Base-by-base conservation (phyloP, 352 stramenopile genomes). In the Pythium aphanidermatum region DNA sequence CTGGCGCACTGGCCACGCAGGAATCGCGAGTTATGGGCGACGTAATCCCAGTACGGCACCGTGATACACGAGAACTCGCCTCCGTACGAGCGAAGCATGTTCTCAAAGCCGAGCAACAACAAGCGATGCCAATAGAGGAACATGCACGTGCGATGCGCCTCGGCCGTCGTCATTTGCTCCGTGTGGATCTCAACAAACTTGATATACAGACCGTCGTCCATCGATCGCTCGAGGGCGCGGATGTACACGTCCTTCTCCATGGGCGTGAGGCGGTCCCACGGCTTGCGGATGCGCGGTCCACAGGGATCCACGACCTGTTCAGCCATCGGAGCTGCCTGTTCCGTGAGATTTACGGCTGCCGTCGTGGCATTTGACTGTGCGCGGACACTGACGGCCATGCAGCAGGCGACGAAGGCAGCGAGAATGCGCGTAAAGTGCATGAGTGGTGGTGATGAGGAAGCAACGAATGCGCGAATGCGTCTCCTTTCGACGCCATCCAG, bases 111-210 rank as follows among this genome's bases (percentile, higher is more conserved):
- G 13, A 92, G 60, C 11, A 95, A 54, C 46, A 95, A 52, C 27
- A 73, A 34, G 20, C 83, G 83, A 51, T 95, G 83, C 83, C 83
- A 95, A 48, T 89, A 93, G 46, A 93, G 29, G 41, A 95, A 95
- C 75, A 93, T 91, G 51, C 81, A 92, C 54, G 79, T 93, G 35
- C 75, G 70, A 52, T 95, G 83, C 14, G 83, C 83, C 59, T 95
- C 81, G 0, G 53, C 45, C 0, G 76, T 82, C 35, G 75, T 89
- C 77, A 92, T 88, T 46, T 79, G 66, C 63, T 95, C 75, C 36
- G 75, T 87, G 58, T 95, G 83, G 54, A 93, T 83, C 61, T 91
- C 75, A 16, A 92, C 70, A 36, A 95, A 95, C 50, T 85, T 85
- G 57, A 91, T 82, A 50, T 95, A 92, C 35, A 82, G 68, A 10